Evolutionary conservation across 2,329 filamentous ascomycete genomes (phyloP).

Genomic region (Verticillium tricorpus): DNA sequence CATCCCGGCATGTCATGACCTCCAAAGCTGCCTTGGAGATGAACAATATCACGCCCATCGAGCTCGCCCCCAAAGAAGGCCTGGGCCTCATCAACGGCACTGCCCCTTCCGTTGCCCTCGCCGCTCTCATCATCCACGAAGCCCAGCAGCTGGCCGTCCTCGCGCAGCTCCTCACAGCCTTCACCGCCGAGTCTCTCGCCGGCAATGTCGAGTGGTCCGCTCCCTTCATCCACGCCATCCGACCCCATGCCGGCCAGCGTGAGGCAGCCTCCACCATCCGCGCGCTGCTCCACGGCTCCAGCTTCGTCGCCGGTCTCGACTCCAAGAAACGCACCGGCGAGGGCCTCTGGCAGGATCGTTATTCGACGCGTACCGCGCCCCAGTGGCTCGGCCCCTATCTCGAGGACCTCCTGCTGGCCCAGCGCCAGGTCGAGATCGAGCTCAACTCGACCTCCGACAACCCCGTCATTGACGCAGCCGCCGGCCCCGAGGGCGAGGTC

Average conservation of each 20-base stretch:
- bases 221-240: conserved; percentile 51
- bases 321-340: conserved; percentile 21
- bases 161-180: conserved; percentile 55
- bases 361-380: conserved; percentile 57
- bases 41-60: conserved; percentile 26
- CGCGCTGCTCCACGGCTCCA: conserved; percentile 43
- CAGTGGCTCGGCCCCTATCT: conserved; percentile 66
- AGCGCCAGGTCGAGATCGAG: conserved; percentile 53
- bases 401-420: conserved; percentile 57
- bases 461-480: conserved; percentile 46
- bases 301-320: conserved; percentile 31
- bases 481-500: conserved; percentile 25
- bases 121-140: conserved; percentile 36
- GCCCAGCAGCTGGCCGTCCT: conserved; percentile 47
- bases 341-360: conserved; percentile 57
- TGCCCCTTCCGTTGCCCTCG: conserved; percentile 29
- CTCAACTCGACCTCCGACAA: conserved; percentile 67
- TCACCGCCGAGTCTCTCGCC: conserved; percentile 53
- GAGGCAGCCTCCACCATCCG: conserved; percentile 53
- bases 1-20: conserved; percentile 18
- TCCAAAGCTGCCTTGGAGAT: conserved; percentile 29
- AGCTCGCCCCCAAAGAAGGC: conserved; percentile 39
- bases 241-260: conserved; percentile 58
- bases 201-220: conserved; percentile 54
- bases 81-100: conserved; percentile 44